Base-by-base conservation (phyloP, 495 filamentous ascomycete species). In the Annulohypoxylon maeteangense region DNA sequence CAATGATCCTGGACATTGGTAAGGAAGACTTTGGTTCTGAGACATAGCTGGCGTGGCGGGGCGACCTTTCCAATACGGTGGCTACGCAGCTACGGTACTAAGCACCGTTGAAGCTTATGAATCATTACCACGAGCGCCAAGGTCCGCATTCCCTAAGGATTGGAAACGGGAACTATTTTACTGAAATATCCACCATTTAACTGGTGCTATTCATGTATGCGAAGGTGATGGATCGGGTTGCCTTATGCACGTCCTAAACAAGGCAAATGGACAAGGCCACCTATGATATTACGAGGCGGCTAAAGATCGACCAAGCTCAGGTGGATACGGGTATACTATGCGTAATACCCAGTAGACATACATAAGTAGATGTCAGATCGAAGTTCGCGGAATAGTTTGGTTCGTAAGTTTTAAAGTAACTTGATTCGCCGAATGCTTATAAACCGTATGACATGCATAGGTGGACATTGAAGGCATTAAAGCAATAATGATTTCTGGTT, bases 21-120 rank as follows among this genome's bases (percentile, higher is more conserved):
- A 71, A 40, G 62, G 18, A 64, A 29, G 45, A 34, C 34, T 32
- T 34, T 55, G 25, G 56, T 0, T 40, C 53, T 40, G 45, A 67
- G 69, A 67, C 63, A 67, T 67, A 64, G 69, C 64, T 72, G 69
- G 58, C 63, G 53, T 56, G 55, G 63, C 69, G 69, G 69, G 36
- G 63, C 69, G 64, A 72, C 53, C 63, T 72, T 59, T 67, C 69
- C 64, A 72, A 72, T 64, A 38, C 64, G 53, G 23, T 72, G 69
- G 58, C 34, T 40, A 54, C 69, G 23, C 67, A 64, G 58, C 34
- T 40, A 54, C 69, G 63, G 69, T 60, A 67, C 53, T 45, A 72
- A 45, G 58, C 63, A 64, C 45, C 54, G 51, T 64, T 59, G 36
- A 45, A 54, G 29, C 63, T 71, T 71, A 48, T 67, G 68, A 62